Percentiles rank a stretch among this genome's conserved stretches.
Conservation (phyloP, 768 basidiomycete species). For the Suillus decipiens region DNA sequence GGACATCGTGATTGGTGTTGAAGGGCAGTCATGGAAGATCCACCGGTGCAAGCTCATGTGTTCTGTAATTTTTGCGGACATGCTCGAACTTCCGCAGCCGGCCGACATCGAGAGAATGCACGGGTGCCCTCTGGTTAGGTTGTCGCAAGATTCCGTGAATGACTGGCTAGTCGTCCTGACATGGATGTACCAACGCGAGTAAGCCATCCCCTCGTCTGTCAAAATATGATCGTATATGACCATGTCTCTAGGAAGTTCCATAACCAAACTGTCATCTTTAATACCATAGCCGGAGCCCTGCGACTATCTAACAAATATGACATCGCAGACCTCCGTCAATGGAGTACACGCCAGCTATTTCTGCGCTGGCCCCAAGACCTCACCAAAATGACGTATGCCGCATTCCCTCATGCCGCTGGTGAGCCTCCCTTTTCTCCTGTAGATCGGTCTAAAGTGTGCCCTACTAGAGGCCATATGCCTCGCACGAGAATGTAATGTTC, state of each 20-base stretch:
- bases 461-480: conserved; percentile 37
- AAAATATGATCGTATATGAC: not conserved
- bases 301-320: conserved; percentile 41
- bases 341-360: conserved; percentile 25
- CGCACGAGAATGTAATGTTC: conserved; percentile 35
- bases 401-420: conserved; percentile 36
- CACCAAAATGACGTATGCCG: conserved; percentile 27
- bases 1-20: conserved; percentile 34
- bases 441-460: not conserved
- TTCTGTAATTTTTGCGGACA: conserved; percentile 36
- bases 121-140: conserved; percentile 31
- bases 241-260: conserved; percentile 27
- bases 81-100: conserved; percentile 39
- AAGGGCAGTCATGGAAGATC: conserved; percentile 29
- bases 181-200: conserved; percentile 39
- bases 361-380: conserved; percentile 34
- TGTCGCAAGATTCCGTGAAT: conserved; percentile 26
- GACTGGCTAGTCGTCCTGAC: conserved; percentile 33
- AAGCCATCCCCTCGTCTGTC: conserved; percentile 14
- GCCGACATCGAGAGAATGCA: conserved; percentile 31
- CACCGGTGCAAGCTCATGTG: conserved; percentile 21
- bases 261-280: conserved; percentile 23
- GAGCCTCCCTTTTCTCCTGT: conserved; percentile 9
- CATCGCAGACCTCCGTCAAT: conserved; percentile 29
- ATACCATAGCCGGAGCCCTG: conserved; percentile 29